Evolutionary conservation across 73 alveolate species (phyloP).

Genomic region (Paramecium caudatum): DNA sequence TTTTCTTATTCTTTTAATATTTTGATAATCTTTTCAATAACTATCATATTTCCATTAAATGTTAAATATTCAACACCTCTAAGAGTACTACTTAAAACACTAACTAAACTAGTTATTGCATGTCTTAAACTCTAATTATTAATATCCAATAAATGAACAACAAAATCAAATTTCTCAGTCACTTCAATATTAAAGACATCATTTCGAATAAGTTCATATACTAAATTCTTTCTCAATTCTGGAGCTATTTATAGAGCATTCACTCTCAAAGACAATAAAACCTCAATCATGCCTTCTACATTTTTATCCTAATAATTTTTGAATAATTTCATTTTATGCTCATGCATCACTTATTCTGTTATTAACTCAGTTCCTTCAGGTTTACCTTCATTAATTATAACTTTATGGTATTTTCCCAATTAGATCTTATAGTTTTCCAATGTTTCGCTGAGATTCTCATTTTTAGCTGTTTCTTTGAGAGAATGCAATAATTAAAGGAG

Average conservation of each 20-base stretch:
- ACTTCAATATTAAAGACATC: slow-evolving; percentile 94
- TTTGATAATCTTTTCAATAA: slow-evolving; percentile 91
- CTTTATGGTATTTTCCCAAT: slow-evolving; percentile 97
- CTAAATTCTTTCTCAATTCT: slow-evolving; percentile 92
- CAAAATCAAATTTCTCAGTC: slow-evolving; percentile 81
- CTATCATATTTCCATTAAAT: slow-evolving; percentile 85
- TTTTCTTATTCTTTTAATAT: slow-evolving; percentile 95
- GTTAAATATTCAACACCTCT: slow-evolving; percentile 95
- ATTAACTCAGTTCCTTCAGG: slow-evolving; percentile 89
- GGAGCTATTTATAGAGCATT: slow-evolving; percentile 98
- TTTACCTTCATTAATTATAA: slow-evolving; percentile 92
- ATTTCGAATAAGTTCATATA: slow-evolving; percentile 91
- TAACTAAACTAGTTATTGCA: slow-evolving; percentile 93
- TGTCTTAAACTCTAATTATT: slow-evolving; percentile 93
- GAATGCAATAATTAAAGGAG: slow-evolving; percentile 90
- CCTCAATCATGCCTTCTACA: slow-evolving; percentile 92
- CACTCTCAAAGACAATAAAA: slow-evolving; percentile 94
- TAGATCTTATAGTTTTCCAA: slow-evolving; percentile 94
- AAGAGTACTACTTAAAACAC: slow-evolving; percentile 91
- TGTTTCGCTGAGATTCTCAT: slow-evolving; percentile 92
- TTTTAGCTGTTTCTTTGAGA: slow-evolving; percentile 89
- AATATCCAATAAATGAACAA: slow-evolving; percentile 88
- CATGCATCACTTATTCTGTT: slow-evolving; percentile 93
- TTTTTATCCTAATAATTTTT: slow-evolving; percentile 89
- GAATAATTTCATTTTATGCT: slow-evolving; percentile 95